phyloP scores from a whole-genome alignment of 2,329 filamentous ascomycete species.

The Aspergillus persii region DNA sequence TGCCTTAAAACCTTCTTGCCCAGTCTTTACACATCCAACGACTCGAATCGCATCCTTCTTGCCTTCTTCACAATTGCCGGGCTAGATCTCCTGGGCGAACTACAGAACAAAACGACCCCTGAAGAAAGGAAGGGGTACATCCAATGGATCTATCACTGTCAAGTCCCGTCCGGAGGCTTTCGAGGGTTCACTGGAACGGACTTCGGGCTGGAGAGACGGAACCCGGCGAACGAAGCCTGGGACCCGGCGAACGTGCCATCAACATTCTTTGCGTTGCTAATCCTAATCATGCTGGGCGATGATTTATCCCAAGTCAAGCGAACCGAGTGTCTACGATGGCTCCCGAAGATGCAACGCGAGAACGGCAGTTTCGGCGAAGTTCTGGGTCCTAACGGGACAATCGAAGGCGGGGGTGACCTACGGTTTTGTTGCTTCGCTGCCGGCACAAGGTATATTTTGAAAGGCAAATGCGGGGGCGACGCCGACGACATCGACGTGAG shows the following conservation, averaged over 20 bases:
- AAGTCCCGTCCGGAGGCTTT: slow-evolving; percentile 85
- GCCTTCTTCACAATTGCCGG: slow-evolving; percentile 87
- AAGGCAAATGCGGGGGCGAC: slow-evolving; percentile 56
- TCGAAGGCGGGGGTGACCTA: slow-evolving; percentile 81
- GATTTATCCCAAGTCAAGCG: slow-evolving; percentile 66
- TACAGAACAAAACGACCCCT: slow-evolving; percentile 54
- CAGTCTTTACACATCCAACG: slow-evolving; percentile 77
- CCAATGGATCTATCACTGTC: slow-evolving; percentile 80
- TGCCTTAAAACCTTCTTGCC: slow-evolving; percentile 82
- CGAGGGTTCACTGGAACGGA: slow-evolving; percentile 74
- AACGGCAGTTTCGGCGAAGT: slow-evolving; percentile 94
- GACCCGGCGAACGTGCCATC: slow-evolving; percentile 81
- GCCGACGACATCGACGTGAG: slow-evolving; percentile 73
- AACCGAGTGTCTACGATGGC: slow-evolving; percentile 67
- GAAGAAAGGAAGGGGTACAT: slow-evolving; percentile 58
- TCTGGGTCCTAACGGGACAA: slow-evolving; percentile 56
- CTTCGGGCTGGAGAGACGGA: slow-evolving; percentile 48
- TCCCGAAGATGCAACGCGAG: slow-evolving; percentile 69
- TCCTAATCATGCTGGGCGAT: slow-evolving; percentile 66
- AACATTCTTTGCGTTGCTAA: slow-evolving; percentile 81
- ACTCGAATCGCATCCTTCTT: slow-evolving; percentile 86
- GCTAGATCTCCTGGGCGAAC: slow-evolving; percentile 71
- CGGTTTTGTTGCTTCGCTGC: slow-evolving; percentile 84
- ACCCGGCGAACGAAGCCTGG: slow-evolving; percentile 57
- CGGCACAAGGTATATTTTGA: slow-evolving; percentile 76